Conservation (phyloP, 768 basidiomycete genomes). For the Chlorophyllum brunneum region DNA sequence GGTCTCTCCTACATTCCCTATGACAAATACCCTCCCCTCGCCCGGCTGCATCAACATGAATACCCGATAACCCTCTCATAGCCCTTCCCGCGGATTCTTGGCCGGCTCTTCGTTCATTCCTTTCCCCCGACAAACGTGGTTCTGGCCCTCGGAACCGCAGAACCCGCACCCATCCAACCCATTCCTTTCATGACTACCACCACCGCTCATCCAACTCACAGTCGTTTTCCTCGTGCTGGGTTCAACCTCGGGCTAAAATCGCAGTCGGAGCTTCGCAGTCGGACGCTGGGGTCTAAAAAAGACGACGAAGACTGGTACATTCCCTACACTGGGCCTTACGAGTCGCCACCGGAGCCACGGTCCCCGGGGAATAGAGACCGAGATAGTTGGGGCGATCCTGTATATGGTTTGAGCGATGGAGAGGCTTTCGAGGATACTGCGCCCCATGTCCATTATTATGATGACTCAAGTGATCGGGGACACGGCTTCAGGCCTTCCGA, state of each 20-base stretch:
- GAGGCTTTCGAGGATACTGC: not conserved
- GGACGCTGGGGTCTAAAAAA: not conserved
- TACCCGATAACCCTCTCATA: not conserved
- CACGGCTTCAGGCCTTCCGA: not conserved
- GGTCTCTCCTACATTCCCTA: not conserved
- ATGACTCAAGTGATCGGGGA: not conserved
- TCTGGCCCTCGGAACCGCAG: not conserved
- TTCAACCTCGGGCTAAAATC: constrained; percentile 7
- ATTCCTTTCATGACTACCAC: constrained; percentile 1
- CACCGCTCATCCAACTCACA: not conserved
- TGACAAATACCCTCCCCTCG: no score
- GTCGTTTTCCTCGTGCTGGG: constrained; percentile 4
- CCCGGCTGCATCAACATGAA: no score
- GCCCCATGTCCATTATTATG: not conserved
- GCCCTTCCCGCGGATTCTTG: not conserved
- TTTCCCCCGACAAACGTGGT: not conserved
- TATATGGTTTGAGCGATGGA: constrained; percentile 6
- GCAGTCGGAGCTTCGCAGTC: constrained; percentile 1
- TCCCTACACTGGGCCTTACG: constrained; percentile 17
- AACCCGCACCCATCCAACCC: not conserved
- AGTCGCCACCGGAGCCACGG: constrained; percentile 13
- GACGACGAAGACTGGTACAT: constrained; percentile 18
- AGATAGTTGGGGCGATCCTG: constrained; percentile 19
- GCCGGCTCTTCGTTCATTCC: not conserved
- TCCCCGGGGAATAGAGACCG: constrained; percentile 9